Evolutionary conservation across 2,329 filamentous ascomycete genomes (phyloP), one percentile per base, ranked within the genome.

Genomic region (Pseudogymnoascus sp.): DNA sequence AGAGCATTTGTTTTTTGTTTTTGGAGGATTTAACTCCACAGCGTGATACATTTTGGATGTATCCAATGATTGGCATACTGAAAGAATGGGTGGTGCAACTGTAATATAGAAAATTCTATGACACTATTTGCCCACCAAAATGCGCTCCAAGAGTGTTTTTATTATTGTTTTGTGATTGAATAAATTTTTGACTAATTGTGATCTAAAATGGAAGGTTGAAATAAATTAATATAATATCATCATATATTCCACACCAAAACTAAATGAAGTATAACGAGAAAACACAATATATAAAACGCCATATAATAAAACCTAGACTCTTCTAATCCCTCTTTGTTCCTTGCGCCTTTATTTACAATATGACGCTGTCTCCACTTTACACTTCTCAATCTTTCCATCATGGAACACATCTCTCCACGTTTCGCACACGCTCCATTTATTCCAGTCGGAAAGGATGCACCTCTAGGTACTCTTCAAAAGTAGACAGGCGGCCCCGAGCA

Each of bases 381-480:
- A 9, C 22, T 47, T 6, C 41, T 14, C 6, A 4, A 28, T 28
- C 1, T n/a, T 28, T 6, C 14, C 12, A n/a, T 6, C 7, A n/a
- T 47, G 14, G 20, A 47, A 8, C 12, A 47, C 22, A 28, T 28
- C 38, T 15, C 20, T 20, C 8, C 15, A 8, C 18, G 8, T 7
- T 9, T 37, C n/a, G 1, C 22, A 2, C 22, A 28, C n/a, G 14
- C 2, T 20, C 35, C 9, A 20, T 33, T 35, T 63, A 65, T 37
- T 14, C 59, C 39, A 68, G 41, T 12, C 61, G 15, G 25, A 65
- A 41, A 63, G 66, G 67, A 66, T 72, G 62, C 39, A 30, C 63
- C 65, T 67, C 61, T 28, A 75, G 66, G 60, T 65, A 75, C 67
- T 75, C 73, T 39, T 74, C 73, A 37, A 76, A 65, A 4, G 65